These are phyloP conservation scores for Strigomonas galati DNA, from an alignment of 208 protist species.

Conservation along the genomic window DNA sequence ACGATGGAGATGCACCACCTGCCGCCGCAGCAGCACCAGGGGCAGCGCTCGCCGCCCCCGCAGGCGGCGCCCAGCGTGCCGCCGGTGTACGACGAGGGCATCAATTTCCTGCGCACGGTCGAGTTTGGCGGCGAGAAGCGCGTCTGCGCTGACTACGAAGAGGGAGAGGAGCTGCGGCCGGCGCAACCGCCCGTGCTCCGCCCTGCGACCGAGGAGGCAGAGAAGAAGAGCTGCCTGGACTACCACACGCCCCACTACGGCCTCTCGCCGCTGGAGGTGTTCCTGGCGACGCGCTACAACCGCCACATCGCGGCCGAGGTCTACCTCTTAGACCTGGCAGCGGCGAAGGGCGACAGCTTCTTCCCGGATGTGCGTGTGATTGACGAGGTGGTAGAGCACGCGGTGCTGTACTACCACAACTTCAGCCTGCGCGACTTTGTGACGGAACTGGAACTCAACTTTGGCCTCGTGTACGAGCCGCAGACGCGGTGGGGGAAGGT, in stretches of 20 bases:
- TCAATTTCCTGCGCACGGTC: too few relatives aligned
- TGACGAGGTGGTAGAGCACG: slow-evolving; percentile 82
- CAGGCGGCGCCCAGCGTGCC: too few relatives aligned
- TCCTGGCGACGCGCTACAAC: slow-evolving; percentile 64
- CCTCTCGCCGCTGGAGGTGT: slow-evolving; percentile 72
- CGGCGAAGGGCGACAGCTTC: slow-evolving; percentile 53
- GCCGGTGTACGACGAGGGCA: too few relatives aligned
- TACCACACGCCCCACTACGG: slow-evolving; percentile 52
- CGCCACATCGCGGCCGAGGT: slow-evolving; percentile 58
- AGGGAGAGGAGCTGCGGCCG: too few relatives aligned
- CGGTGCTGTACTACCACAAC: slow-evolving; percentile 79
- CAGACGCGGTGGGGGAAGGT: slow-evolving; percentile 39
- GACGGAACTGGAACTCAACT: slow-evolving; percentile 45
- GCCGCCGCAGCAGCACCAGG: not conserved
- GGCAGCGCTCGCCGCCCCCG: too few relatives aligned
- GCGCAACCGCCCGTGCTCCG: too few relatives aligned
- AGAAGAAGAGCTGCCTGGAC: slow-evolving; percentile 29
- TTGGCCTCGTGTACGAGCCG: slow-evolving; percentile 66
- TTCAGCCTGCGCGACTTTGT: slow-evolving; percentile 73
- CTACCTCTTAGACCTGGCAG: slow-evolving; percentile 76
- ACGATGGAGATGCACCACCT: not conserved
- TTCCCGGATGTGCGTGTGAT: slow-evolving; percentile 57
- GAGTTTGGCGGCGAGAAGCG: too few relatives aligned
- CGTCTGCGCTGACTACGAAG: too few relatives aligned
- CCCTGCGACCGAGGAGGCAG: not conserved